Percentiles rank a stretch among this genome's conserved stretches.
Conservation (phyloP, 2,329 filamentous ascomycete species). For the Aspergillus alliaceus region DNA sequence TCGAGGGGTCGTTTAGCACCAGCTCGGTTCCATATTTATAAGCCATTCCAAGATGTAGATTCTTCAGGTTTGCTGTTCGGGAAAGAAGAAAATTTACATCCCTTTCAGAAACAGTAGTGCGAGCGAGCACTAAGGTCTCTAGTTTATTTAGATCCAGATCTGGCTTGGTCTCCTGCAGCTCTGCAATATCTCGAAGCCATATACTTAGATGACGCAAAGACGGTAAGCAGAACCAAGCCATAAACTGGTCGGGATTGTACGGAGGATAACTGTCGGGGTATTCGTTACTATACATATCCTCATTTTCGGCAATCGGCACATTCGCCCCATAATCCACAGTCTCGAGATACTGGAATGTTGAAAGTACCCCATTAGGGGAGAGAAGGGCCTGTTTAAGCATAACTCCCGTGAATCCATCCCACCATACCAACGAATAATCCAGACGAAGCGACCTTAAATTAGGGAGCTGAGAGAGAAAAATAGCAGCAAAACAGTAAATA, state of each 20-base stretch:
- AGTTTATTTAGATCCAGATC: neutral
- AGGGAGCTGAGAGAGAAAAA: neutral
- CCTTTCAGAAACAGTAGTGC: neutral
- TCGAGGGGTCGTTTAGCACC: neutral
- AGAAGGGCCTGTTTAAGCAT: neutral
- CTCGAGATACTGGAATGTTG: neutral
- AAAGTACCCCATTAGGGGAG: neutral
- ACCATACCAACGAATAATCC: constrained; percentile 1
- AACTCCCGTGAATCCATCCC: neutral
- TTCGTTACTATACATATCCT: too few species aligned
- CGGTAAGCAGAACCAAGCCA: neutral
- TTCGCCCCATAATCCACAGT: neutral
- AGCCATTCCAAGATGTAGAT: neutral
- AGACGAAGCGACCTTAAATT: neutral
- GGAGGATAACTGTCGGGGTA: neutral
- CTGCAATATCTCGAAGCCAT: neutral
- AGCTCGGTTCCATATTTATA: neutral
- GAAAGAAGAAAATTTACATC: neutral
- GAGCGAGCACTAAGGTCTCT: neutral
- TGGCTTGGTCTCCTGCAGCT: neutral
- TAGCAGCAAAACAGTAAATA: neutral
- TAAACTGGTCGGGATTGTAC: neutral
- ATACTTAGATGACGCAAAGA: neutral
- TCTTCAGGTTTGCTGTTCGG: neutral
- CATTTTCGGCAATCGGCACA: neutral